Percentiles rank a stretch among this genome's conserved stretches.
phyloP scores from a whole-genome alignment of 139 green algal genomes.

The Chlorella sp. region DNA sequence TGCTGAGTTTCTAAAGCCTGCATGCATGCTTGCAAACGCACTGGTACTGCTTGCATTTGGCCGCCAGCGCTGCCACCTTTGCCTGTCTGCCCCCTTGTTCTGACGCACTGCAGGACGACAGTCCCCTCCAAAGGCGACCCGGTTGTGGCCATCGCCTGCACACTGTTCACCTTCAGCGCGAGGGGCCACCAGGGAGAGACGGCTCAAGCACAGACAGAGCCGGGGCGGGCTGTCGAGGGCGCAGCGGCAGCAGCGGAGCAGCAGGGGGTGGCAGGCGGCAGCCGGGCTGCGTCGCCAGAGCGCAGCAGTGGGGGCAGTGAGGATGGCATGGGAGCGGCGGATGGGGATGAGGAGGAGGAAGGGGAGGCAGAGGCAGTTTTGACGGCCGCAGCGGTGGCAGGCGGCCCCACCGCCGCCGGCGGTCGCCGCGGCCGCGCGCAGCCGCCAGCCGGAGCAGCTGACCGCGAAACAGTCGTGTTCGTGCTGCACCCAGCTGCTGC shows the following conservation, averaged over 20 bases:
- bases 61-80: neutral
- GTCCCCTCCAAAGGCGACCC: slow-evolving; percentile 56
- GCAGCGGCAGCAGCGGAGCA: neutral
- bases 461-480: neutral
- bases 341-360: slow-evolving; percentile 20
- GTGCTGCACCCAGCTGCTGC: neutral
- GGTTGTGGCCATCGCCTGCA: slow-evolving; percentile 66
- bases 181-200: neutral
- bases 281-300: neutral
- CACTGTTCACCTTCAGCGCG: slow-evolving; percentile 24
- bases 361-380: neutral
- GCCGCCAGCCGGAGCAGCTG: neutral
- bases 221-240: no score
- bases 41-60: neutral
- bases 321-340: slow-evolving; percentile 1
- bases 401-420: neutral
- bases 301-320: neutral
- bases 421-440: neutral
- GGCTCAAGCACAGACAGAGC: neutral
- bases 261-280: neutral
- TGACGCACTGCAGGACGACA: slow-evolving; percentile 34
- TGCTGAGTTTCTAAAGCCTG: no score
- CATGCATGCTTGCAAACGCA: neutral
- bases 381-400: neutral
- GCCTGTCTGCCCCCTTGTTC: neutral